phyloP scores from a whole-genome alignment of 2,329 filamentous ascomycete genomes.

The Aspergillus sp. region DNA sequence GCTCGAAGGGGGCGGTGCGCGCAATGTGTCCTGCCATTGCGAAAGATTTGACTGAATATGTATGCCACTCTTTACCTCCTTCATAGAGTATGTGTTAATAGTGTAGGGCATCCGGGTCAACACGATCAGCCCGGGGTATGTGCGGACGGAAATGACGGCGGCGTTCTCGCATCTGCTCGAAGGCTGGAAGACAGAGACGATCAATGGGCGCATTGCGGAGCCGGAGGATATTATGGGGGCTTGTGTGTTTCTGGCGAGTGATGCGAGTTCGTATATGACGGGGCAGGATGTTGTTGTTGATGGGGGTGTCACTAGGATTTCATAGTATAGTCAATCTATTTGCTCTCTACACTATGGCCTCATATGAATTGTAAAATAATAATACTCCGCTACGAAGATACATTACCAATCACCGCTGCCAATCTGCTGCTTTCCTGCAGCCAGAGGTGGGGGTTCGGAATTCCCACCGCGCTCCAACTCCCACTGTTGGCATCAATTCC shows the following conservation, averaged over 20 bases:
- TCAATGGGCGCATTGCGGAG: slow-evolving; percentile 49
- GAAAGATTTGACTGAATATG: slow-evolving; percentile 43
- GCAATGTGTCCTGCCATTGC: slow-evolving; percentile 51
- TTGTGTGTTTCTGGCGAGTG: slow-evolving; percentile 50
- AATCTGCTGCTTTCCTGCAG: too few relatives aligned
- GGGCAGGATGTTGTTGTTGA: slow-evolving; percentile 50
- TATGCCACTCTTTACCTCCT: slow-evolving; percentile 19
- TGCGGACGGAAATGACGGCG: slow-evolving; percentile 35
- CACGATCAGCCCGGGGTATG: slow-evolving; percentile 43
- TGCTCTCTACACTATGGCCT: too few relatives aligned
- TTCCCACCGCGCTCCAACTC: slow-evolving; percentile 18
- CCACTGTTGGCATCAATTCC: not conserved
- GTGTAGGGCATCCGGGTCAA: slow-evolving; percentile 44
- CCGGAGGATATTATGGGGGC: slow-evolving; percentile 53
- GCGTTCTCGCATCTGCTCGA: slow-evolving; percentile 49
- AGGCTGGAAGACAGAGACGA: slow-evolving; percentile 51
- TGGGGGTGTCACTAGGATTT: slow-evolving; percentile 36
- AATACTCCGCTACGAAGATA: too few relatives aligned
- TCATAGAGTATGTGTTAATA: not conserved
- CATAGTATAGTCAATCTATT: too few relatives aligned
- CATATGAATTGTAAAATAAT: too few relatives aligned
- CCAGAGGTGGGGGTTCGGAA: not conserved
- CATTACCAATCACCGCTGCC: too few relatives aligned
- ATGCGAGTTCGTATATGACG: slow-evolving; percentile 49
- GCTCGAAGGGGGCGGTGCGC: slow-evolving; percentile 49